Base-by-base conservation (phyloP, 1,284 basidiomycete species). In the Omphalotus olearius region DNA sequence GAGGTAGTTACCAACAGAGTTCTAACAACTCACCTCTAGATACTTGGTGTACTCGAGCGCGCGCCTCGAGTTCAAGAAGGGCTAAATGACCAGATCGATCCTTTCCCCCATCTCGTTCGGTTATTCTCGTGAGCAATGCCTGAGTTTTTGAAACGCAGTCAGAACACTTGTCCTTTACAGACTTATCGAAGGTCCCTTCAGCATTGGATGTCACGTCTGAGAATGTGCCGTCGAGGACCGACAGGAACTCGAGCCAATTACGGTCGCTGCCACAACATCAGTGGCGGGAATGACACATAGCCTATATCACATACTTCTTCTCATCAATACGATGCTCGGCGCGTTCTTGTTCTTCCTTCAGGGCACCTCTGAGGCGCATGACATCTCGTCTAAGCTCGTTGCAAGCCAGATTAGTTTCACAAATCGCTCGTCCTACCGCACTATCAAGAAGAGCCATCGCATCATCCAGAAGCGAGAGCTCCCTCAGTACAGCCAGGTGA, bases 221-320 rank as follows among this genome's bases (percentile, higher is more conserved):
- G 57, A 91, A 85, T 2, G 83, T 75, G 0, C 79, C 82, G 54
- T 91, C 83, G 3, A 92, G 66, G 13, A 90, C 67, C 3, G 88
- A 78, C 41, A 86, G 64, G 62, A 93, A 90, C 60, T 92, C 89
- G 11, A 90, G 72, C 89, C 91, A 93, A 60, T 93, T 93, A 41
- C 86, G 83, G 61, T 92, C 87, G 45, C 88, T 91, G 53, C 45
- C 37, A 43, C n/a, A 39, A 45, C 44, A 50, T 65, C 39, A 64
- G 58, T 33, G 13, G 9, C 23, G 3, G 13, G 30, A 25, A 55
- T 58, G 56, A 38, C 26, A 30, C 41, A 26, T 11, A 42, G 35
- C 28, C 25, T 37, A 28, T 36, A 39, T 16, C 45, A 62, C 75
- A 59, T 47, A 86, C 86, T 76, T 77, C 58, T 77, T 76, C 49